A percentile compares a stretch with the other conserved stretches of the same genome.
Conservation (phyloP, 176 grass and related monocot genomes). For the Oryza glaberrima region DNA sequence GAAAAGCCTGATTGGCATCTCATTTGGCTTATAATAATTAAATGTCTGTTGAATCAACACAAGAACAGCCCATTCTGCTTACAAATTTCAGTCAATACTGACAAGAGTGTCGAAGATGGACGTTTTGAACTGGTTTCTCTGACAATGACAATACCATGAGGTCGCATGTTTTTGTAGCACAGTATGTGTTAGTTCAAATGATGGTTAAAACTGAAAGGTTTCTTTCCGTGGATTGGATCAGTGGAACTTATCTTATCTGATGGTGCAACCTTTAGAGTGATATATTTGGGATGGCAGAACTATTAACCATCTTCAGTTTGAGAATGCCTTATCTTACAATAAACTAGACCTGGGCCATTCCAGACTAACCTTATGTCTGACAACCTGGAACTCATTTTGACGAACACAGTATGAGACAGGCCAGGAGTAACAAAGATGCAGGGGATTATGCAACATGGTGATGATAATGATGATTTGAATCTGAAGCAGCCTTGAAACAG, state of each 20-base stretch:
- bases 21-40: slow-evolving; percentile 60
- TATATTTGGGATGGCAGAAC: background rate
- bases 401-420: background rate
- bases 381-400: slow-evolving; percentile 11
- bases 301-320: background rate
- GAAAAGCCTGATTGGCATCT: slow-evolving; percentile 55
- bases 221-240: background rate
- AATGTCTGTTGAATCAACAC: slow-evolving; percentile 51
- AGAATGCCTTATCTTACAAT: background rate
- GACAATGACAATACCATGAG: slow-evolving; percentile 49
- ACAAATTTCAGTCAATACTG: slow-evolving; percentile 45
- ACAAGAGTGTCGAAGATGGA: slow-evolving; percentile 60
- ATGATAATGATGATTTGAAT: background rate
- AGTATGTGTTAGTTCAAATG: background rate
- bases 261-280: background rate
- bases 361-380: background rate
- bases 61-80: slow-evolving; percentile 69
- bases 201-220: background rate
- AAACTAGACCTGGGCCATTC: background rate
- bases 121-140: slow-evolving; percentile 62
- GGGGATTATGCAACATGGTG: background rate
- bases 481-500: background rate
- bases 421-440: background rate
- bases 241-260: background rate
- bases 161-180: slow-evolving; percentile 1